Evolutionary conservation across 2,329 filamentous ascomycete genomes (phyloP).

Genomic region (Colletotrichum ledebouriae): DNA sequence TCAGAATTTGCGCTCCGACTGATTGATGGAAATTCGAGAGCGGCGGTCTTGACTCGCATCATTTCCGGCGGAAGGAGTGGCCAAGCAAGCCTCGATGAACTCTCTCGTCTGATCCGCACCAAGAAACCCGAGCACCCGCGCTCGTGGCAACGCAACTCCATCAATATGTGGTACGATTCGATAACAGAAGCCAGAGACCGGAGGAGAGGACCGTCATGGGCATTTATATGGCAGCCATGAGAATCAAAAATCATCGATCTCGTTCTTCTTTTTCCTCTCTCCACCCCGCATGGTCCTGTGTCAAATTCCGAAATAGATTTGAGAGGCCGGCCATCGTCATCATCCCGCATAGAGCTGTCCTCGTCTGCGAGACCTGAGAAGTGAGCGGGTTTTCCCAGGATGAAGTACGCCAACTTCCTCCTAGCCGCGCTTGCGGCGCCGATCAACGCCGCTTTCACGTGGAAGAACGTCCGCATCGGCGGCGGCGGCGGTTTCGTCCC

Average conservation of each 20-base stretch:
- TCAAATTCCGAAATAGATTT: constrained; percentile 12
- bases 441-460: constrained; percentile 54
- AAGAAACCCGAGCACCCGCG: not conserved
- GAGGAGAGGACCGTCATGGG: not conserved
- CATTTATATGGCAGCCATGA: constrained; percentile 27
- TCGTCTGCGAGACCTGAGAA: not conserved
- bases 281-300: constrained; percentile 14
- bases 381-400: not conserved
- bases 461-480: constrained; percentile 66
- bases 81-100: not conserved
- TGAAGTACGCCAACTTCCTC: constrained; percentile 37
- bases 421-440: constrained; percentile 44
- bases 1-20: not conserved
- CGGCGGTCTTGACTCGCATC: not conserved
- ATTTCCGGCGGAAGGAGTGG: constrained; percentile 15
- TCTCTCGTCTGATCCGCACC: not conserved
- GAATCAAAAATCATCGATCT: constrained; percentile 2
- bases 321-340: not conserved
- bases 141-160: not conserved
- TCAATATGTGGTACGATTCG: not conserved
- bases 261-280: too few species aligned
- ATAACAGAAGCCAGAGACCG: not conserved
- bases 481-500: constrained; percentile 71
- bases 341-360: not conserved
- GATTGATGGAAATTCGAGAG: constrained; percentile 38